Evolutionary conservation across 805 yeast genomes (phyloP).

Genomic region (Lipomyces kockii): DNA sequence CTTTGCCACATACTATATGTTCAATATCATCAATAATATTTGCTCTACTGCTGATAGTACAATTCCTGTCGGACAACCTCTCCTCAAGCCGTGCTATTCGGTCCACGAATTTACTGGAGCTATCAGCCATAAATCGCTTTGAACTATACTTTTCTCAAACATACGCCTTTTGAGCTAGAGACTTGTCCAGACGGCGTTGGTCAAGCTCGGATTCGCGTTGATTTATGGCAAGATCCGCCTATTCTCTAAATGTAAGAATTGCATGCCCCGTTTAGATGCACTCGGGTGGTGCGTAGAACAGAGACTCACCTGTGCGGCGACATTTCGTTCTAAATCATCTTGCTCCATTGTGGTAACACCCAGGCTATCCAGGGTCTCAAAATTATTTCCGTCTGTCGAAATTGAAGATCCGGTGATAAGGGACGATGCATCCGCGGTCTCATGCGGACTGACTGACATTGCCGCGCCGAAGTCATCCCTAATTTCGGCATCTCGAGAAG

Average conservation of each 20-base stretch:
- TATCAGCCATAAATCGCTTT: background rate
- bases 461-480: background rate
- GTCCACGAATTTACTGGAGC: slow-evolving; percentile 46
- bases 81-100: slow-evolving; percentile 56
- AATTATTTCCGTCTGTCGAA: background rate
- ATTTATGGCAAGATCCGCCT: slow-evolving; percentile 67
- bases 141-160: slow-evolving; percentile 1
- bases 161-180: slow-evolving; percentile 52
- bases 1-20: slow-evolving; percentile 44
- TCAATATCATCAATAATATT: slow-evolving; percentile 59
- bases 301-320: slow-evolving; percentile 53
- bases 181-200: slow-evolving; percentile 70
- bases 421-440: background rate
- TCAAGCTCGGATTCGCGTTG: slow-evolving; percentile 75
- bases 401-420: background rate
- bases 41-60: slow-evolving; percentile 69
- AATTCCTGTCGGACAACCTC: slow-evolving; percentile 55
- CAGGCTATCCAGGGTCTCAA: slow-evolving; percentile 44
- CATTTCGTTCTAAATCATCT: slow-evolving; percentile 71
- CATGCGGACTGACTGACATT: background rate
- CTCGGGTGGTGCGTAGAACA: background rate
- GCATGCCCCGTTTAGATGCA: background rate
- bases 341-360: slow-evolving; percentile 76
- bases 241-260: slow-evolving; percentile 35
- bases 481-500: background rate